Conservation (phyloP, 1,139 yeast genomes). For the Lodderomyces metapsilosis region DNA sequence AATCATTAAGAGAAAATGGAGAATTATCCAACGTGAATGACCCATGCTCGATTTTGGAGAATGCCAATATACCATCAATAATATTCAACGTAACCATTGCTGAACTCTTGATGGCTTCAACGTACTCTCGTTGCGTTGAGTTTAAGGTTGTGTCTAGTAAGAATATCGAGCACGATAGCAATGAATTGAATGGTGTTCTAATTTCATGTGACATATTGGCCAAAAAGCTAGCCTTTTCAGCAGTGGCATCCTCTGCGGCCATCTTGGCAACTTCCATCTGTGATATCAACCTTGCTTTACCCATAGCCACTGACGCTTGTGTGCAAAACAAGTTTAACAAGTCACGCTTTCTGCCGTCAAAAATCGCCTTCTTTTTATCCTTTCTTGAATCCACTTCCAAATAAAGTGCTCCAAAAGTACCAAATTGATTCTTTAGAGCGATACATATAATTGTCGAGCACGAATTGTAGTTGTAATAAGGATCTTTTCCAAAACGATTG, state of each 20-base stretch:
- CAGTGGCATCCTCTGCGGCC: slow-evolving; percentile 61
- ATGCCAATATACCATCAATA: slow-evolving; percentile 57
- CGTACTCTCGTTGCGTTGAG: slow-evolving; percentile 51
- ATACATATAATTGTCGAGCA: slow-evolving; percentile 43
- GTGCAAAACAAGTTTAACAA: slow-evolving; percentile 48
- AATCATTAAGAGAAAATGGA: slow-evolving; percentile 50
- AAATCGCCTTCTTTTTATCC: slow-evolving; percentile 4
- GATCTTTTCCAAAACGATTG: slow-evolving; percentile 35
- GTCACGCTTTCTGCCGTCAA: slow-evolving; percentile 31
- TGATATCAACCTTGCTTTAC: slow-evolving; percentile 46
- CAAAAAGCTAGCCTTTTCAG: slow-evolving; percentile 55
- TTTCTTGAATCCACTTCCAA: slow-evolving; percentile 27
- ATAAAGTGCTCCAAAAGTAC: slow-evolving; percentile 49
- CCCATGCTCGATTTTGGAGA: slow-evolving; percentile 58
- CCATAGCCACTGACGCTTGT: slow-evolving; percentile 55
- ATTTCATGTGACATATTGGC: slow-evolving; percentile 65
- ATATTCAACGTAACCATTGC: slow-evolving; percentile 55
- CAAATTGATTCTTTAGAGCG: slow-evolving; percentile 46
- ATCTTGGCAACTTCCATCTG: slow-evolving; percentile 54
- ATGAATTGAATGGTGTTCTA: slow-evolving; percentile 57
- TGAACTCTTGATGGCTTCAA: slow-evolving; percentile 51
- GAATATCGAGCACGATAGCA: slow-evolving; percentile 54
- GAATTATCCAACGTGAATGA: slow-evolving; percentile 46
- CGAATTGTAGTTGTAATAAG: slow-evolving; percentile 37
- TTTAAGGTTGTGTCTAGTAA: slow-evolving; percentile 49